Evolutionary conservation across 1,139 yeast species (phyloP), one percentile per base, ranked within the genome.

Genomic region (Blastobotrys illinoisensis): DNA sequence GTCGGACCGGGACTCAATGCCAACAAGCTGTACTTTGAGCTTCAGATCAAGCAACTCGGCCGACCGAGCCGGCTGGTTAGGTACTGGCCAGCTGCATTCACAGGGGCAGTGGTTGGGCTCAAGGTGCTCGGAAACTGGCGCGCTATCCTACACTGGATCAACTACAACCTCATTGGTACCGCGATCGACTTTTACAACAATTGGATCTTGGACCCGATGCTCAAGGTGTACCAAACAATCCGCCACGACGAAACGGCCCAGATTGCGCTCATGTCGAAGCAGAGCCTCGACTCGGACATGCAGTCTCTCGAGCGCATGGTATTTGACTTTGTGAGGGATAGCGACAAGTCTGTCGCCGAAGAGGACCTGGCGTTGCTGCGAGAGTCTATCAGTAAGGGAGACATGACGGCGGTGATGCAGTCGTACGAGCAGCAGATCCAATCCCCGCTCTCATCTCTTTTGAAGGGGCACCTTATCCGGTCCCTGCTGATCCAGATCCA

Each of bases 261-360:
- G 57, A 79, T 89, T 36, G 85, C 95, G 0, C 81, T 93, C 28
- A 84, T 89, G 69, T 83, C 95, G 7, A 85, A 86, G 64, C 86
- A 88, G 58, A 86, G 96, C 1, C 74, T 93, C 18, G 78, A 79
- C 52, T 82, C 95, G 0, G 98, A 91, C 64, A 73, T 89, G 60
- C 80, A 82, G 50, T 87, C 96, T 1, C 76, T 93, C 54, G 93
- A 89, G 64, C 72, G 97, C 55, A 93, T 93, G 98, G 88, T 90
- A 4, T 73, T 82, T 23, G 95, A 87, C 56, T 88, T 86, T 67
- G 81, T 82, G 1, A 65, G 74, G 3, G 87, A 83, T 53, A 71
- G 68, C 55, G 58, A 67, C 6, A 40, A 45, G 18, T 59, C 65
- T 24, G 63, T 64, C 11, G 55, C 60, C 1, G 53, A 53, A 1